Evolutionary conservation across 805 yeast species (phyloP), one percentile per base, ranked within the genome.

Genomic region (Wickerhamiella siamensis): DNA sequence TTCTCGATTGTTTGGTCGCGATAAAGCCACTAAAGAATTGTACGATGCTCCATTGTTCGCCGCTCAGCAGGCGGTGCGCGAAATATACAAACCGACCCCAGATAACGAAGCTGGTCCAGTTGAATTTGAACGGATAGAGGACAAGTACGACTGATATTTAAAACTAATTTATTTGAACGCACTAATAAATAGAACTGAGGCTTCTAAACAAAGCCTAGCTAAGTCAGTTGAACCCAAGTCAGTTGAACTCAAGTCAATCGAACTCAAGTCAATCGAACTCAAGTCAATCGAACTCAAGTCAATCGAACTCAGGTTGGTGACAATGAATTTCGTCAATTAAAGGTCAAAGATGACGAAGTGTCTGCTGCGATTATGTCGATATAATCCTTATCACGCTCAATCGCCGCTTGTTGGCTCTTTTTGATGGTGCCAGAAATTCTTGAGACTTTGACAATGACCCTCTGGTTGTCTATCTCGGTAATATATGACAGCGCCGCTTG

Each of bases 351-450:
- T 8, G 29, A 24, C 6, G 29, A 6, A 12, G 29, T 24, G 29
- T 24, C 29, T 8, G 29, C 29, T 24, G 17, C 14, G 17, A 10
- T 18, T 12, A 37, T 29, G 22, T 35, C 17, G 5, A 43, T 17
- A 21, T 38, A 26, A 10, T 8, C 33, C 34, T 63, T 59, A 40
- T 67, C 64, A 54, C 74, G 65, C 42, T 67, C 58, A 22, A 83
- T 74, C 0, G 86, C 79, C 44, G 67, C 72, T 48, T 75, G 71
- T 55, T 87, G 94, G 48, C 93, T 74, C 54, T 83, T 83, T 55
- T 77, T 78, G 26, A 87, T 86, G 0, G 95, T 84, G 0, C 95
- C 97, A 53, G 94, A 78, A 0, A 83, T 75, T 43, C 79, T 80
- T 4, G 71, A 61, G 22, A 82, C 77, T 42, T 77, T 66, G 14